Evolutionary conservation across 148 eudicot genomes (phyloP).

Genomic region (Rhododendron simsii): DNA sequence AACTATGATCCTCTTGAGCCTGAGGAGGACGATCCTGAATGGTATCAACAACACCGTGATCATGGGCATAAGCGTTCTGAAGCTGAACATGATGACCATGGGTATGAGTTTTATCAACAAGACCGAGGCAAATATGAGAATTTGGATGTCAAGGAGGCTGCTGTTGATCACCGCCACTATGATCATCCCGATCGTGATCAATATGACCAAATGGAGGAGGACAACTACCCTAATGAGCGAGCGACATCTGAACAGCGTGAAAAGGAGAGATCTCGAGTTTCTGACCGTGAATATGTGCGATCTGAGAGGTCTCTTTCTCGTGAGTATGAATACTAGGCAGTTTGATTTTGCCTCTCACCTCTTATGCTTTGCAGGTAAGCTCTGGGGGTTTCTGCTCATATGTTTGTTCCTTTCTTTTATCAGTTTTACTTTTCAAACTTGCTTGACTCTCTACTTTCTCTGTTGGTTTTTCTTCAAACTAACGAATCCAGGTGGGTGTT

Average conservation of each 20-base stretch:
- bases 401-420: neutral
- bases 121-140: constrained; percentile 35
- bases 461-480: neutral
- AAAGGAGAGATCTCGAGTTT: constrained; percentile 16
- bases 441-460: neutral
- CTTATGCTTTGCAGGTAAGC: neutral
- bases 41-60: constrained; percentile 55
- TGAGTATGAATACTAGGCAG: constrained; percentile 24
- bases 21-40: constrained; percentile 53
- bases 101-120: constrained; percentile 41
- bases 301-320: constrained; percentile 35
- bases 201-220: constrained; percentile 59
- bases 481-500: neutral
- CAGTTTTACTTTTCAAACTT: neutral
- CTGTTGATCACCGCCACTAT: constrained; percentile 42
- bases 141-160: constrained; percentile 24
- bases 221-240: constrained; percentile 33
- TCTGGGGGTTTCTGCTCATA: neutral
- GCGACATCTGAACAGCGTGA: constrained; percentile 32
- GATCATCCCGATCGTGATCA: constrained; percentile 37
- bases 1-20: constrained; percentile 44
- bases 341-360: neutral
- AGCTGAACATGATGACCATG: constrained; percentile 34
- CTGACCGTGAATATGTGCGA: constrained; percentile 27
- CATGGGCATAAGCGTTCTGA: constrained; percentile 39